phyloP scores from a whole-genome alignment of 176 grass and related monocot species.

The Phragmites australis region DNA sequence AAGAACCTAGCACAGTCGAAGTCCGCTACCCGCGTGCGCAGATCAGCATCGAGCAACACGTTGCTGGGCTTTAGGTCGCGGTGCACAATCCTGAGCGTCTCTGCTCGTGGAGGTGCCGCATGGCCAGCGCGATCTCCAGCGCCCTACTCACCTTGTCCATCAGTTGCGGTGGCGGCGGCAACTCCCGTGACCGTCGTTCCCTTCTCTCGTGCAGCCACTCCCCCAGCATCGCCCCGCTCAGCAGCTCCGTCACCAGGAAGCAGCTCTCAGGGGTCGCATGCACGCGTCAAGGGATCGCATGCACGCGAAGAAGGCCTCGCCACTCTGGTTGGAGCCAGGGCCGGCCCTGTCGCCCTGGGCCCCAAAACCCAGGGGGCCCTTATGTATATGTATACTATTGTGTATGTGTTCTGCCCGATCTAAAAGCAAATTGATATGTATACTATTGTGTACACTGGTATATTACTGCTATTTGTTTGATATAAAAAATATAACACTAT shows the following conservation, averaged over 20 bases:
- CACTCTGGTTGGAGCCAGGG: constrained; percentile 10
- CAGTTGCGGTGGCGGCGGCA: constrained; percentile 38
- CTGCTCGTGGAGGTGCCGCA: constrained; percentile 65
- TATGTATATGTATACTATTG: too few species aligned
- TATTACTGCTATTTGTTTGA: too few species aligned
- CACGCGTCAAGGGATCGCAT: constrained; percentile 54
- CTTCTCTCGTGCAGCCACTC: constrained; percentile 57
- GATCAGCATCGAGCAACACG: constrained; percentile 41
- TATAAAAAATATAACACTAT: too few species aligned
- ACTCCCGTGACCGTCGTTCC: constrained; percentile 25
- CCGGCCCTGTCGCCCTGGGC: too few species aligned
- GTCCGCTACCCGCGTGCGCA: constrained; percentile 49
- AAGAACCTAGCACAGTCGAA: constrained; percentile 64
- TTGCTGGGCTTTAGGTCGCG: constrained; percentile 74
- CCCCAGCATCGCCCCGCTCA: constrained; percentile 48
- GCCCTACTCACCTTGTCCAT: constrained; percentile 47
- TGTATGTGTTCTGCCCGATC: too few species aligned
- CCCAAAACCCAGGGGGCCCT: too few species aligned
- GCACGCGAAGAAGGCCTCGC: constrained; percentile 58
- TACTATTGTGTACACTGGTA: too few species aligned
- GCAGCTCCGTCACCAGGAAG: constrained; percentile 64
- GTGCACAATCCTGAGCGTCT: constrained; percentile 59
- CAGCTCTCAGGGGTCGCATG: constrained; percentile 44
- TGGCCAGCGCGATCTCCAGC: constrained; percentile 60
- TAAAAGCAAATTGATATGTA: too few species aligned